Conservation (phyloP, 768 basidiomycete species). For the Auriscalpium orientale region DNA sequence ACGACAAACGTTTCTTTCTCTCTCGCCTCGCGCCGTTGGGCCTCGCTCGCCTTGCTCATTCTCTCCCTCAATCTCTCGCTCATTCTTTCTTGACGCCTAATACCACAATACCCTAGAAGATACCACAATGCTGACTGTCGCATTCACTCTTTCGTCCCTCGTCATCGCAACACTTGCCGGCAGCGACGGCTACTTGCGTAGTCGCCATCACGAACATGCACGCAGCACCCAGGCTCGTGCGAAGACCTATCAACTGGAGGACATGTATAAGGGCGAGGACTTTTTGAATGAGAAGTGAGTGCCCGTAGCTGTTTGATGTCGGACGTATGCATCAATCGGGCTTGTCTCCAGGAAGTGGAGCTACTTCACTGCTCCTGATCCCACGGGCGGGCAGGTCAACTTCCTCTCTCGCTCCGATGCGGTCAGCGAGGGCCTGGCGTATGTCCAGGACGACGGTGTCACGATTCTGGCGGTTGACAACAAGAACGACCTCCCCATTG, state of each 20-base stretch:
- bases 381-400: slow-evolving; percentile 1
- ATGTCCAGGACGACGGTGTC: background rate
- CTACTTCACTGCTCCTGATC: background rate
- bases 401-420: slow-evolving; percentile 4
- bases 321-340: background rate
- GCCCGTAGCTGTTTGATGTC: background rate
- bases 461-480: slow-evolving; percentile 5
- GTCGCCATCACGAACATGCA: background rate
- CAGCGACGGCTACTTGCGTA: background rate
- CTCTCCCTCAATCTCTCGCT: background rate
- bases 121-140: background rate
- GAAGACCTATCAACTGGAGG: background rate
- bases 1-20: too few relatives aligned
- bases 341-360: background rate
- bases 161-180: background rate
- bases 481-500: background rate
- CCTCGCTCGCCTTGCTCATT: background rate
- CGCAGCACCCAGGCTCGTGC: background rate
- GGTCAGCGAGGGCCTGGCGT: background rate
- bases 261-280: background rate
- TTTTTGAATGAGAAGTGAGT: background rate
- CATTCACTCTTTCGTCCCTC: background rate
- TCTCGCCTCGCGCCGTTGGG: too few relatives aligned
- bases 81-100: background rate
- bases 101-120: background rate